Base-by-base conservation (phyloP, 768 basidiomycete genomes). In the Podaxis rugospora region DNA sequence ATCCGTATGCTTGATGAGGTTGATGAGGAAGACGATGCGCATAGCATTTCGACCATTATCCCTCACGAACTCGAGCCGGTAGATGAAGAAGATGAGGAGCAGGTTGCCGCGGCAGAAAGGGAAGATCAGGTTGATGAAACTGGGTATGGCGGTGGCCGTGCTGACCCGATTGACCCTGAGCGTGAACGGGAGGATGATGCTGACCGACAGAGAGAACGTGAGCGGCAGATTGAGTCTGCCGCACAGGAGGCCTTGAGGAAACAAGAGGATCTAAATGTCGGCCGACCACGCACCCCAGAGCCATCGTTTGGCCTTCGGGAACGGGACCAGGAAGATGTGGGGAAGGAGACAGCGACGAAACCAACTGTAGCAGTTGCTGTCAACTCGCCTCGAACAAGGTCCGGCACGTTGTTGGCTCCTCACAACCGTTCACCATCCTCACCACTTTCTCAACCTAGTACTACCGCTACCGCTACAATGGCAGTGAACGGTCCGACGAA, bases 231-330 rank as follows among this genome's bases (percentile, higher is more conserved):
- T 10, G 72, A 72, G 16, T 79, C 83, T 44, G 79, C 80, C 25
- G 72, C 74, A 23, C 70, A 73, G 42, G 83, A 84, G 55, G 80
- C 84, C 51, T 74, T 81, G 64, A 76, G 84, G 60, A 76, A 66
- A 54, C 64, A 65, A 35, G 69, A 69, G 46, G 70, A 71, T 36
- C 63, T 71, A 0, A 66, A 66, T 5, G 65, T 87, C 21, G 88
- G 87, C 1, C 79, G 91, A 44, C 92, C 92, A 3, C 78, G 82
- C 5, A 95, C 93, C 5, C 93, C 92, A 0, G 93, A 94, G 68
- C 93, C 92, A 4, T 35, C 67, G 13, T 64, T 77, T 14, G 75
- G 81, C 70, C 62, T 74, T 65, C 66, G 64, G 61, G 69, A 65
- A 44, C 16, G 42, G 5, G 42, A 44, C 18, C n/a, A 18, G 57